Evolutionary conservation across 768 basidiomycete genomes (phyloP).

Genomic region (Lentinula guzmanii): DNA sequence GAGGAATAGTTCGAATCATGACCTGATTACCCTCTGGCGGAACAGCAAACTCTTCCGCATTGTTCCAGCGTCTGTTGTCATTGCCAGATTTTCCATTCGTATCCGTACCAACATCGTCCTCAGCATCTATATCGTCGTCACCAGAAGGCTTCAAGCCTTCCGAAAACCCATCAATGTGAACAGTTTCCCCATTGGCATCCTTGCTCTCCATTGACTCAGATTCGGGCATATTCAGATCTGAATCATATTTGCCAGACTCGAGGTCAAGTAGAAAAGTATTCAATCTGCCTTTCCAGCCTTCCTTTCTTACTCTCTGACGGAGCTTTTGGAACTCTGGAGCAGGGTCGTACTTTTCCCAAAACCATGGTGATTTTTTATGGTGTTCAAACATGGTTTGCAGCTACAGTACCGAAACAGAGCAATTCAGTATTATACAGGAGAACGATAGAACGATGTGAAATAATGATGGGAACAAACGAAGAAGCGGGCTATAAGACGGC

Average conservation of each 20-base stretch:
- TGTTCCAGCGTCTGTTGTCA: constrained; percentile 44
- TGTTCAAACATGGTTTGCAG: constrained; percentile 94
- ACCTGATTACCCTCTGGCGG: constrained; percentile 82
- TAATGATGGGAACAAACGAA: constrained; percentile 13
- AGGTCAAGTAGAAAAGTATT: constrained; percentile 74
- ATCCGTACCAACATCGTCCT: constrained; percentile 60
- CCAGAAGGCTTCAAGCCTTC: constrained; percentile 52
- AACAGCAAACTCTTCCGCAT: constrained; percentile 69
- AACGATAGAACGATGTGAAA: constrained; percentile 10
- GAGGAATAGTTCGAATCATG: constrained; percentile 93
- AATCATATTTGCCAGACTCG: constrained; percentile 82
- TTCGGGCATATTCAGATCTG: constrained; percentile 60
- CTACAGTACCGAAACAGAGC: constrained; percentile 47
- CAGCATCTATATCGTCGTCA: constrained; percentile 71
- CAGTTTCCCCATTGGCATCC: constrained; percentile 34
- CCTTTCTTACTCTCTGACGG: constrained; percentile 73
- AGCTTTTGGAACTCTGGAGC: constrained; percentile 61
- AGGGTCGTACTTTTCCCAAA: constrained; percentile 91
- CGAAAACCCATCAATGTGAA: constrained; percentile 31
- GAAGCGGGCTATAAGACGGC: constrained; percentile 15
- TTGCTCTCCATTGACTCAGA: constrained; percentile 55
- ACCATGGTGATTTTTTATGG: constrained; percentile 95
- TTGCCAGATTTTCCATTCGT: constrained; percentile 47
- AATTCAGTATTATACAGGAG: constrained; percentile 1
- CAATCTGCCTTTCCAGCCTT: constrained; percentile 77